A percentile compares a stretch with the other conserved stretches of the same genome.
Evolutionary conservation across 2,329 filamentous ascomycete genomes (phyloP).

Genomic region (Xylaria hypoxylon): DNA sequence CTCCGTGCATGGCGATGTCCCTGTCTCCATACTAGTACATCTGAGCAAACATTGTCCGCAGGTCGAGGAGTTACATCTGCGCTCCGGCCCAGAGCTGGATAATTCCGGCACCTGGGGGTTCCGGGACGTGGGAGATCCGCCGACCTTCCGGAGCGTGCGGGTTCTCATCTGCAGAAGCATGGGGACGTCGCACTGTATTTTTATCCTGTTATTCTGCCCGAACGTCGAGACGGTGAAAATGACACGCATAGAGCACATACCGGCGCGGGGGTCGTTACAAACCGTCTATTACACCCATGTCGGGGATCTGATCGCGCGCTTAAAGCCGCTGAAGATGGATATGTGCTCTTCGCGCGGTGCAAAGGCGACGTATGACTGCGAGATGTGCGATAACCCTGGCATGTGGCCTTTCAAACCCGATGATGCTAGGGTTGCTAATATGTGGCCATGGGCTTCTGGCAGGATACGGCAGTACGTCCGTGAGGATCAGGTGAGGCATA

Average conservation of each 20-base stretch:
- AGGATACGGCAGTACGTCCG: slow-evolving; percentile 23
- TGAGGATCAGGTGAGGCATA: slow-evolving; percentile 25
- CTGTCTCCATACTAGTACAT: slow-evolving; percentile 15
- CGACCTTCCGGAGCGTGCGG: slow-evolving; percentile 23
- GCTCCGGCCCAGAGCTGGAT: slow-evolving; percentile 18
- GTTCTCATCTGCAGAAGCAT: slow-evolving; percentile 23
- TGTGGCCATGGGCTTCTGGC: slow-evolving; percentile 33
- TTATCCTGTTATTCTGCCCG: slow-evolving; percentile 20
- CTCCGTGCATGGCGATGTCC: slow-evolving; percentile 25
- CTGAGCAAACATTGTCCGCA: slow-evolving; percentile 15
- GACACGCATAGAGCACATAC: slow-evolving; percentile 21
- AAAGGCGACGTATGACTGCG: slow-evolving; percentile 6
- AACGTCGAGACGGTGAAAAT: slow-evolving; percentile 27
- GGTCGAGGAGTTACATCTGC: slow-evolving; percentile 31
- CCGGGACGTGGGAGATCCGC: slow-evolving; percentile 15
- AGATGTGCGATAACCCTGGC: slow-evolving; percentile 25
- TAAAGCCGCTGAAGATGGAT: slow-evolving; percentile 27
- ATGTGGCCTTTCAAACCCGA: neutral
- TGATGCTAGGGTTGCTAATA: slow-evolving; percentile 11
- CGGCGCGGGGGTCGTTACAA: slow-evolving; percentile 18
- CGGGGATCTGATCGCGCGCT: neutral
- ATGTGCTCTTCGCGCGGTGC: slow-evolving; percentile 31
- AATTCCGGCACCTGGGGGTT: slow-evolving; percentile 13
- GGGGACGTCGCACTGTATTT: slow-evolving; percentile 17
- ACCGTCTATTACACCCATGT: slow-evolving; percentile 24